Evolutionary conservation across 331 rosid genomes (phyloP).

Genomic region (Acacia concinna): DNA sequence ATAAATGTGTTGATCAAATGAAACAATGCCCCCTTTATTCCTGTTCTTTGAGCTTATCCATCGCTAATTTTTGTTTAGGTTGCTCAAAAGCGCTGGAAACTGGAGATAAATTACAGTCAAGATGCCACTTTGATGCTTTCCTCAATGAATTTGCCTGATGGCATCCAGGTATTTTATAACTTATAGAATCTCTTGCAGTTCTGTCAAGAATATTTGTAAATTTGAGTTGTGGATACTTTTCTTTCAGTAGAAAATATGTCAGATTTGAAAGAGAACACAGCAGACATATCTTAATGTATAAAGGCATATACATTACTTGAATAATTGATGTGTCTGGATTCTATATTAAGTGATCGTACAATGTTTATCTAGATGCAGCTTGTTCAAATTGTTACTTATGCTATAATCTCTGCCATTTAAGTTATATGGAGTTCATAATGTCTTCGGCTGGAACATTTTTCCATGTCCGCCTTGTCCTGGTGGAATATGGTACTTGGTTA

Average conservation of each 20-base stretch:
- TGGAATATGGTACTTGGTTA: background rate
- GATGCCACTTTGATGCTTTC: slow-evolving; percentile 91
- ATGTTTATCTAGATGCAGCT: slow-evolving; percentile 2
- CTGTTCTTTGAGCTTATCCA: background rate
- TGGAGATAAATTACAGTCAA: slow-evolving; percentile 83
- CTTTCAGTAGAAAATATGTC: background rate
- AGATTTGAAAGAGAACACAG: background rate
- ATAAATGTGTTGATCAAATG: background rate
- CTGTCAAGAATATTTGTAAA: background rate
- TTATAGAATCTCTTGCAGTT: background rate
- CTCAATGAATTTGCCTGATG: slow-evolving; percentile 90
- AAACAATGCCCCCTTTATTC: background rate
- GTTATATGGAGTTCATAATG: background rate
- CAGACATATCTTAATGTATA: background rate
- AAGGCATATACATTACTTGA: background rate
- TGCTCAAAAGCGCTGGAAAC: slow-evolving; percentile 86
- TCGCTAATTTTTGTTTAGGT: slow-evolving; percentile 47
- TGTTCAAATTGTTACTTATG: background rate
- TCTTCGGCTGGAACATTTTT: background rate
- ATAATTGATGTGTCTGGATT: background rate
- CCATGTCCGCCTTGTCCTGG: background rate
- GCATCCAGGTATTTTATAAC: slow-evolving; percentile 74
- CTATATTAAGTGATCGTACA: slow-evolving; percentile 3
- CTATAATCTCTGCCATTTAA: background rate
- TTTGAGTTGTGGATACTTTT: background rate